These are phyloP conservation scores for Lactarius sanguifluus DNA, from an alignment of 768 basidiomycete species.

Conservation along the genomic window DNA sequence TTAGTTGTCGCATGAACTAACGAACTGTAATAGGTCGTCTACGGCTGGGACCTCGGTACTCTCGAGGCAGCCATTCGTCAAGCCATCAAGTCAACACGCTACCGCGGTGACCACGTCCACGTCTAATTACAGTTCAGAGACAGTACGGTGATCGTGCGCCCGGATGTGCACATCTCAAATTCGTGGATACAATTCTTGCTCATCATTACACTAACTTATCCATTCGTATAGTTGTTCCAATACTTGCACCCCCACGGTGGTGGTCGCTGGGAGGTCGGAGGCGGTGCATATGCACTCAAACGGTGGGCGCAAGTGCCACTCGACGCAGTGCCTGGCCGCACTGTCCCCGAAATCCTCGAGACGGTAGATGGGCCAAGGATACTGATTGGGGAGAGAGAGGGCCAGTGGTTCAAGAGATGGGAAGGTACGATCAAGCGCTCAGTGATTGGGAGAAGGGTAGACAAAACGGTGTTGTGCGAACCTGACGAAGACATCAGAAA, in stretches of 20 bases:
- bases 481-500: constrained; percentile 24
- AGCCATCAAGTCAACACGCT: constrained; percentile 43
- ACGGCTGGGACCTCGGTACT: constrained; percentile 54
- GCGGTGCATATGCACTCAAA: constrained; percentile 76
- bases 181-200: constrained; percentile 69
- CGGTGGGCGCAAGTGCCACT: constrained; percentile 32
- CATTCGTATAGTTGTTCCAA: constrained; percentile 79
- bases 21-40: constrained; percentile 43
- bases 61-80: constrained; percentile 42
- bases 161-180: constrained; percentile 64
- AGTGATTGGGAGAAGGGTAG: constrained; percentile 39
- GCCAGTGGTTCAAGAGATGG: constrained; percentile 79
- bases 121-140: constrained; percentile 52
- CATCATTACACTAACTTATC: constrained; percentile 69
- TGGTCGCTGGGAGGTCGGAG: constrained; percentile 73
- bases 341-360: constrained; percentile 31
- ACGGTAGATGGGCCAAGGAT: constrained; percentile 37
- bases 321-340: neutral
- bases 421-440: constrained; percentile 63
- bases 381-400: constrained; percentile 63
- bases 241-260: constrained; percentile 67
- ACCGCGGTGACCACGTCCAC: constrained; percentile 42
- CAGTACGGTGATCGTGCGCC: constrained; percentile 60
- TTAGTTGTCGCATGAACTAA: neutral
- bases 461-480: constrained; percentile 23